Conservation (phyloP, 2,329 filamentous ascomycete genomes). For the Aspergillus sp. region DNA sequence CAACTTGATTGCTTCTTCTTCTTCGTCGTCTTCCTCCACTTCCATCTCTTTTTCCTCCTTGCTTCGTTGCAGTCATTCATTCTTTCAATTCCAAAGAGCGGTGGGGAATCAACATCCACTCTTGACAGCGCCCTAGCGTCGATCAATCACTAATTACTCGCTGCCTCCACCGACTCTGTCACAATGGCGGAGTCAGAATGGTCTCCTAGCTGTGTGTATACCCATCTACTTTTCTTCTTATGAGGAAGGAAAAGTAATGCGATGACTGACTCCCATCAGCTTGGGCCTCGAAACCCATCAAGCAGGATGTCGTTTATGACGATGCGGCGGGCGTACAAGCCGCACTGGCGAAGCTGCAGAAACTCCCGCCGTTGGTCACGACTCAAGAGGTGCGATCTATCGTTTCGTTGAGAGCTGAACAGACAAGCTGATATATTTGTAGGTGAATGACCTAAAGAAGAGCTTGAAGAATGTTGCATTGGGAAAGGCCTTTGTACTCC, state of each 20-base stretch:
- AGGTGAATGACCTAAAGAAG: constrained; percentile 75
- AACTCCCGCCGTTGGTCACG: constrained; percentile 51
- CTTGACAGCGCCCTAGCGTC: background rate
- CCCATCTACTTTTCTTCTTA: background rate
- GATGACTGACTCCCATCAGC: constrained; percentile 13
- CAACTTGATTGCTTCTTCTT: no score
- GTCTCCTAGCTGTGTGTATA: constrained; percentile 22
- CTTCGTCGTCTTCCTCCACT: no score
- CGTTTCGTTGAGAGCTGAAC: background rate
- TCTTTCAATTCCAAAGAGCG: background rate
- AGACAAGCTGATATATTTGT: background rate
- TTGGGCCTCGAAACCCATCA: constrained; percentile 29
- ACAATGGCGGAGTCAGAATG: constrained; percentile 6
- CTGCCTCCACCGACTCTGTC: background rate
- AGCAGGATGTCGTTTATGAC: constrained; percentile 42
- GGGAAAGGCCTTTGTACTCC: constrained; percentile 89
- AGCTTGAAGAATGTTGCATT: constrained; percentile 82
- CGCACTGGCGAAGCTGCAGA: constrained; percentile 46
- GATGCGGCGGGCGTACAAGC: constrained; percentile 42
- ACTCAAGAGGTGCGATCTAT: constrained; percentile 42
- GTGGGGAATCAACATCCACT: background rate
- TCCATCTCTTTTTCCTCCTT: background rate
- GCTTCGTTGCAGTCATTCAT: background rate
- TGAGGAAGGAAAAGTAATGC: background rate
- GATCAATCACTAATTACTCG: background rate